Conservation (phyloP, 139 green algal genomes). For the Spirogloea muscicola region DNA sequence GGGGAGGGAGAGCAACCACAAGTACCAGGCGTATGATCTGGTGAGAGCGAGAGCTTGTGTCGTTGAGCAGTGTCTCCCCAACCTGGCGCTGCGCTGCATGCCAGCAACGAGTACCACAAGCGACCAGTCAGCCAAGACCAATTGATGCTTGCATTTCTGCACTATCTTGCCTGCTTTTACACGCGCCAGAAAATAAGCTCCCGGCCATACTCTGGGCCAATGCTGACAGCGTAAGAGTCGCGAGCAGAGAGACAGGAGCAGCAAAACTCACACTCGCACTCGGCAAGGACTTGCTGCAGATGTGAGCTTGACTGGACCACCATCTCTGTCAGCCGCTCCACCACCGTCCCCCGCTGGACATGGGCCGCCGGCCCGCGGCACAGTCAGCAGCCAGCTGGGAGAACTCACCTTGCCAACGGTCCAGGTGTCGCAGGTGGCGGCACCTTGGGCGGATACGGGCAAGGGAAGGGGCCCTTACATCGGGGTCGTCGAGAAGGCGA, state of each 20-base stretch:
- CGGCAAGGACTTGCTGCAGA: slow-evolving; percentile 23
- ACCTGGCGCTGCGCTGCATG: slow-evolving; percentile 63
- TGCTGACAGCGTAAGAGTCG: slow-evolving; percentile 61
- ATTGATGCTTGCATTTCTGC: neutral
- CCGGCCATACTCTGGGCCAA: slow-evolving; percentile 51
- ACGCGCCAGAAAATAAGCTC: no score
- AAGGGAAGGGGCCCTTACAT: no score
- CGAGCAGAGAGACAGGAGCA: neutral
- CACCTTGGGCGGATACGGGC: no score
- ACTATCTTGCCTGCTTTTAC: no score
- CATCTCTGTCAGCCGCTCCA: slow-evolving; percentile 85
- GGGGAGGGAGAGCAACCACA: no score
- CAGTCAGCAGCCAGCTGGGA: neutral
- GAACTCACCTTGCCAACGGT: neutral
- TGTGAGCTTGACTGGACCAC: slow-evolving; percentile 67
- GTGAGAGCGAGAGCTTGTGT: slow-evolving; percentile 48
- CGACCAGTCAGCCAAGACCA: neutral
- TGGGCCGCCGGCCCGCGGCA: neutral
- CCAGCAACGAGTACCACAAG: neutral
- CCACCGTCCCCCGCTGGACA: slow-evolving; percentile 53
- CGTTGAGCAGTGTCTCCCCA: slow-evolving; percentile 56
- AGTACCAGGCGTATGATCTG: slow-evolving; percentile 43
- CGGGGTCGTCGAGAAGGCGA: slow-evolving; percentile 41
- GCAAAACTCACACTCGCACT: slow-evolving; percentile 16
- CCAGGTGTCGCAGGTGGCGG: neutral